Evolutionary conservation across 192 early-diverging fungal genomes (phyloP), one percentile per base, ranked within the genome.

Genomic region (Backusella psychrophila): DNA sequence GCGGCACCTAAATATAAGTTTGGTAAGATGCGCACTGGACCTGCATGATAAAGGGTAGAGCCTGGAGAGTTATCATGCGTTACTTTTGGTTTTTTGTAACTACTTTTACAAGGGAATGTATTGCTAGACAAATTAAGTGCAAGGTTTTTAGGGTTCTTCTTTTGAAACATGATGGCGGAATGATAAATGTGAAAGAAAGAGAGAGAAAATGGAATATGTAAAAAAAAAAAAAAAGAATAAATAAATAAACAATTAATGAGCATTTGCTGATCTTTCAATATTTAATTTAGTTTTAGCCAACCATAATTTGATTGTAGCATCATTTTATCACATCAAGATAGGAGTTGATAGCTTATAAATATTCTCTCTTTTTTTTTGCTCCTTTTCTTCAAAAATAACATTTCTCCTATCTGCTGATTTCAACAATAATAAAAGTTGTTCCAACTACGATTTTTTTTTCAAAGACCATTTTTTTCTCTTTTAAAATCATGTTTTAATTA

Each of bases 1-100:
- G 87, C 83, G 35, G 84, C 85, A 12, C 93, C 92, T 49, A 94
- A 84, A 75, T 88, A 93, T 0, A 93, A 82, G 68, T 88, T 75
- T 15, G 89, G 88, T 36, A 94, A 76, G 23, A 94, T 90, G 31
- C 77, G 68, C 12, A 88, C 86, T n/a, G 93, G 93, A 29, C 82
- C 87, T n/a, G 56, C 56, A 63, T 63, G 56, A 63, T 63, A 63
- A 12, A 63, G 26, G 23, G 23, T 63, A 63, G 56, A 63, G 26
- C 23, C 7, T 63, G 26, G 12, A 63, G 21, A 63, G 2, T 29
- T 63, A 11, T 63, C 23, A 29, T 63, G 56, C 12, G 56, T 29
- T 26, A 63, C 56, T 63, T 63, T 63, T 63, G 56, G 56, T 63
- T 63, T 63, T 63, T 63, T 63, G 23, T 63, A 63, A 23, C 56